These are phyloP conservation scores for Cystoderma amianthinum DNA, from an alignment of 768 basidiomycete species.

Conservation along the genomic window DNA sequence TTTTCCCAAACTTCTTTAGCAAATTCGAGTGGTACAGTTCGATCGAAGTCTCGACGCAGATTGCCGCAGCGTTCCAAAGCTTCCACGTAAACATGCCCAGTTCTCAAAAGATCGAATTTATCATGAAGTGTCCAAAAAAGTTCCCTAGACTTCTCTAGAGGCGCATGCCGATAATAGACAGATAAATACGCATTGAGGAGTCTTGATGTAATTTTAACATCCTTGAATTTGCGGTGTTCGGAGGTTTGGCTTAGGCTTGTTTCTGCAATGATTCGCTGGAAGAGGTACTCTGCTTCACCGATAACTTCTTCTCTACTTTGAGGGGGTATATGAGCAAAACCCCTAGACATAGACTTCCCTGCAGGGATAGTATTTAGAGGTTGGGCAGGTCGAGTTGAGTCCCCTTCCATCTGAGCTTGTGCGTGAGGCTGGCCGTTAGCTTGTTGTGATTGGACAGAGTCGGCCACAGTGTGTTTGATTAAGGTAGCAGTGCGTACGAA, in stretches of 20 bases:
- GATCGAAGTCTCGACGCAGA: constrained; percentile 34
- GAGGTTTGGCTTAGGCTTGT: constrained; percentile 5
- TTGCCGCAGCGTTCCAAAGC: constrained; percentile 61
- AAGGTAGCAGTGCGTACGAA: constrained; percentile 49
- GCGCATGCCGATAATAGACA: constrained; percentile 53
- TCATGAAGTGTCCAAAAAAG: constrained; percentile 47
- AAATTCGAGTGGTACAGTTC: constrained; percentile 40
- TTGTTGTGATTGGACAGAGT: background rate
- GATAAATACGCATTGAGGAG: constrained; percentile 80
- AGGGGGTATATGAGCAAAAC: constrained; percentile 55
- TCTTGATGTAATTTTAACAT: constrained; percentile 50
- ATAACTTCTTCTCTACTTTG: constrained; percentile 70
- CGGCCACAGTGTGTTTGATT: constrained; percentile 14
- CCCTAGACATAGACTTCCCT: constrained; percentile 12
- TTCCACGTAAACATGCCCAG: constrained; percentile 53
- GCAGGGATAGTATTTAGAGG: constrained; percentile 1
- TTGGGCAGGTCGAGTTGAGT: background rate
- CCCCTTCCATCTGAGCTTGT: background rate
- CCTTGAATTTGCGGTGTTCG: constrained; percentile 30
- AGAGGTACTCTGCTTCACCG: constrained; percentile 60
- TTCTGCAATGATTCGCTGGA: constrained; percentile 51
- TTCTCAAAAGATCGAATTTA: constrained; percentile 31
- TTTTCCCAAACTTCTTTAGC: constrained; percentile 59
- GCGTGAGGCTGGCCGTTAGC: background rate
- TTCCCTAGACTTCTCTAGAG: constrained; percentile 39